Evolutionary conservation across 805 yeast species (phyloP).

Genomic region (Sugiyamaella boreocaroliniensis): DNA sequence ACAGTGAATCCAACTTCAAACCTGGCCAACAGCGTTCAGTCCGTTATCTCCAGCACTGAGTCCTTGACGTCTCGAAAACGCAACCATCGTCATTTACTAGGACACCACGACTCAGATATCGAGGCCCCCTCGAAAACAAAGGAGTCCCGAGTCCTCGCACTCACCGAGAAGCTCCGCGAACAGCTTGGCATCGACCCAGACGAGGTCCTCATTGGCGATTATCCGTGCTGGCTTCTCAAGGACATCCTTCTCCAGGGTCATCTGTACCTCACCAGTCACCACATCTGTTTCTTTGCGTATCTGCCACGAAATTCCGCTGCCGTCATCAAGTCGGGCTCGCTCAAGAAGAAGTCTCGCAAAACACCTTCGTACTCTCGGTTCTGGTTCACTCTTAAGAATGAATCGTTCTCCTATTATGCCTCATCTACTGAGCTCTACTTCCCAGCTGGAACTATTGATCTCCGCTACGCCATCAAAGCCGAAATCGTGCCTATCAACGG

Average conservation of each 20-base stretch:
- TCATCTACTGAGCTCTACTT: conserved; percentile 77
- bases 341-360: conserved; percentile 38
- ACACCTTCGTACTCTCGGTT: conserved; percentile 43
- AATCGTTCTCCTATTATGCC: conserved; percentile 59
- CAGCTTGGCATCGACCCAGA: conserved; percentile 18
- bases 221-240: conserved; percentile 70
- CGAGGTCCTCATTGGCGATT: conserved; percentile 36
- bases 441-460: conserved; percentile 69
- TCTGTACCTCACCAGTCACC: conserved; percentile 58
- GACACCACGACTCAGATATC: conserved; percentile 3
- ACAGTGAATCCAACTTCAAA: neutral
- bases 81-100: neutral
- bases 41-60: neutral
- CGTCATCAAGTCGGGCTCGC: conserved; percentile 43
- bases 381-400: conserved; percentile 75
- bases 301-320: conserved; percentile 52
- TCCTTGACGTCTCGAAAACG: neutral
- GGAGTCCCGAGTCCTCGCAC: conserved; percentile 17
- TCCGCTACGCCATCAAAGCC: conserved; percentile 55
- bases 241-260: conserved; percentile 87
- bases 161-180: conserved; percentile 19
- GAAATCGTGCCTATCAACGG: conserved; percentile 37
- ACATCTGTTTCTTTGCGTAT: conserved; percentile 69
- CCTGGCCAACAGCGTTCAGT: neutral
- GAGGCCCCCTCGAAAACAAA: conserved; percentile 9